Evolutionary conservation across 768 basidiomycete genomes (phyloP).

Genomic region (Suillus variegatus): DNA sequence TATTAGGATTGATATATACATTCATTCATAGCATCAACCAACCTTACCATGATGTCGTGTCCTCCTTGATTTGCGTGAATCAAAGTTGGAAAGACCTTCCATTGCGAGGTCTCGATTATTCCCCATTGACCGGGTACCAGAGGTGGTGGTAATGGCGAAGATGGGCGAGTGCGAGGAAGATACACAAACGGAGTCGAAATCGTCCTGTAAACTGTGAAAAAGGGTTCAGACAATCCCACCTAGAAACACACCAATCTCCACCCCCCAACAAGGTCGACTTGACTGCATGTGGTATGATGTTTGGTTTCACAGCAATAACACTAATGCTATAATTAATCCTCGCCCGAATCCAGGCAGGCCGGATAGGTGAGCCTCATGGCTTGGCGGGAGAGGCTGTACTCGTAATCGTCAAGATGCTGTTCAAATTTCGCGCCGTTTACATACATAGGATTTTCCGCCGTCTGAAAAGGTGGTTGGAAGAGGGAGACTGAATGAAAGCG

Average conservation of each 20-base stretch:
- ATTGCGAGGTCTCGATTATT: slow-evolving; percentile 47
- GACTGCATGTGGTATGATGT: slow-evolving; percentile 41
- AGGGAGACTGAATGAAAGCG: slow-evolving; percentile 52
- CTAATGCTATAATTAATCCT: slow-evolving; percentile 63
- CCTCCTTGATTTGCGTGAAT: slow-evolving; percentile 40
- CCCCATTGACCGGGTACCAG: slow-evolving; percentile 37
- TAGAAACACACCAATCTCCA: slow-evolving; percentile 49
- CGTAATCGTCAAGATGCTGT: background rate
- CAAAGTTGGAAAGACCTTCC: slow-evolving; percentile 48
- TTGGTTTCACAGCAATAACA: slow-evolving; percentile 51
- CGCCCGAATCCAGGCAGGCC: slow-evolving; percentile 72
- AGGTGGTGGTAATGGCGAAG: slow-evolving; percentile 49
- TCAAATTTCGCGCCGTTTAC: slow-evolving; percentile 22
- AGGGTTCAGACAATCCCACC: background rate
- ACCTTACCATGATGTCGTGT: slow-evolving; percentile 42
- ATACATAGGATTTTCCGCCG: slow-evolving; percentile 59
- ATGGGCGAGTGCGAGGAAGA: slow-evolving; percentile 64
- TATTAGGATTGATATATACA: slow-evolving; percentile 21
- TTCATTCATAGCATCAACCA: slow-evolving; percentile 11
- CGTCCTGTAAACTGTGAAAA: slow-evolving; percentile 35
- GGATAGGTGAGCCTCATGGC: slow-evolving; percentile 63
- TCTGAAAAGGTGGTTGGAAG: slow-evolving; percentile 62
- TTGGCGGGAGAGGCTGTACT: slow-evolving; percentile 67
- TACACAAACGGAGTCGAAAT: slow-evolving; percentile 66
- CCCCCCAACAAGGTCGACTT: slow-evolving; percentile 57